Percentiles rank a stretch among this genome's conserved stretches.
Conservation (phyloP, 179 eudicot genomes). For the Carnegiea gigantea region DNA sequence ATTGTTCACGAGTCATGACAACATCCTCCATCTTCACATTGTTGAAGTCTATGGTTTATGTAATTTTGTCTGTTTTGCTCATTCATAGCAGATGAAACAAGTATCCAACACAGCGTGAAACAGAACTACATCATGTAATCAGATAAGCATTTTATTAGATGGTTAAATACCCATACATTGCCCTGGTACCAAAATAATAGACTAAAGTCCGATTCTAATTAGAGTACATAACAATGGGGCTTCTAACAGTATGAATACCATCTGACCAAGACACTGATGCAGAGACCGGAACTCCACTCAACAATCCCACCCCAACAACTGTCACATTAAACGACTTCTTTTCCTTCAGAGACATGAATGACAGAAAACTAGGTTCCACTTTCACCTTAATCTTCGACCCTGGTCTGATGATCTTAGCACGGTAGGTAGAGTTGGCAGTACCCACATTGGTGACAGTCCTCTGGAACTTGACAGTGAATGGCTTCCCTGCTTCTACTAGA, state of each 20-base stretch:
- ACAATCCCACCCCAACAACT: constrained; percentile 10
- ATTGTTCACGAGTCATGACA: too few relatives aligned
- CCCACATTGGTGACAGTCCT: constrained; percentile 43
- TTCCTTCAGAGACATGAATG: constrained; percentile 22
- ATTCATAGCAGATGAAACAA: too few relatives aligned
- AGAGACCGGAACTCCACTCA: not conserved
- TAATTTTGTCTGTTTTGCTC: too few relatives aligned
- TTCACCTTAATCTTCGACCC: constrained; percentile 11
- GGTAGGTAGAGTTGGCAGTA: constrained; percentile 28
- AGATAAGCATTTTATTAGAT: too few relatives aligned
- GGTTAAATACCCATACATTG: too few relatives aligned
- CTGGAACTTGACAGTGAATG: constrained; percentile 9
- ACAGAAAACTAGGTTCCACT: constrained; percentile 20
- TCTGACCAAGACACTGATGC: not conserved
- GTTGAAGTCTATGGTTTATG: too few relatives aligned
- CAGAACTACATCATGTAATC: too few relatives aligned
- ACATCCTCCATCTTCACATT: not conserved
- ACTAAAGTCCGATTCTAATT: not conserved
- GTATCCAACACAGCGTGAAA: too few relatives aligned
- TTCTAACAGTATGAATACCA: not conserved
- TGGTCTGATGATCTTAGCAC: constrained; percentile 12
- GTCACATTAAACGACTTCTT: constrained; percentile 25
- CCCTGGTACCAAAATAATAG: too few relatives aligned
- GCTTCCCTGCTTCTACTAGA: not conserved
- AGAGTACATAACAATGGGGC: constrained; percentile 4